Evolutionary conservation across 208 protist species (phyloP).

Genomic region (Entamoeba moshkovskii): DNA sequence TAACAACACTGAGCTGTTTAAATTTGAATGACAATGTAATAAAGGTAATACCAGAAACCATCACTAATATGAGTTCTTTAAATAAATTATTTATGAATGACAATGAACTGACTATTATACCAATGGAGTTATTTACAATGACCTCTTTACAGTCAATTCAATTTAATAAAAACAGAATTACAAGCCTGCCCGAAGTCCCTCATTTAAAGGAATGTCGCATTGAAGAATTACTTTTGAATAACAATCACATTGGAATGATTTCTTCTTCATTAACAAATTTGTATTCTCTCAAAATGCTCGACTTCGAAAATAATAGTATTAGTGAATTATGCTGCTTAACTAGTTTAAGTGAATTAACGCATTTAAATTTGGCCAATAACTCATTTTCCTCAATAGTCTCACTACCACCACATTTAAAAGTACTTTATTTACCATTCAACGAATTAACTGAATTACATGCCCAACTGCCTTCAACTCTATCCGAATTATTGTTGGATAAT

Average conservation of each 20-base stretch:
- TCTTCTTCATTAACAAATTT: neutral
- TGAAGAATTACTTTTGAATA: neutral
- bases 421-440: neutral
- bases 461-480: neutral
- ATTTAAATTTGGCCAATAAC: neutral
- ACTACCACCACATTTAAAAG: neutral
- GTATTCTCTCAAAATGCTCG: neutral
- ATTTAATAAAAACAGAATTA: neutral
- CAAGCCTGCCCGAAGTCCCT: too few relatives aligned
- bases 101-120: neutral
- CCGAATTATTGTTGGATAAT: neutral
- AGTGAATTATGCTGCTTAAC: neutral
- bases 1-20: neutral
- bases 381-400: neutral
- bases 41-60: neutral
- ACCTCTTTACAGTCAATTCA: neutral
- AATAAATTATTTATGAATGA: neutral
- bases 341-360: neutral
- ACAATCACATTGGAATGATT: neutral
- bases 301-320: neutral
- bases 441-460: neutral
- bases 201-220: neutral
- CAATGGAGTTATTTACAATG: neutral
- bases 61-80: neutral
- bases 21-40: neutral